phyloP scores from a whole-genome alignment of 768 basidiomycete species.

The Amanita inopinata region DNA sequence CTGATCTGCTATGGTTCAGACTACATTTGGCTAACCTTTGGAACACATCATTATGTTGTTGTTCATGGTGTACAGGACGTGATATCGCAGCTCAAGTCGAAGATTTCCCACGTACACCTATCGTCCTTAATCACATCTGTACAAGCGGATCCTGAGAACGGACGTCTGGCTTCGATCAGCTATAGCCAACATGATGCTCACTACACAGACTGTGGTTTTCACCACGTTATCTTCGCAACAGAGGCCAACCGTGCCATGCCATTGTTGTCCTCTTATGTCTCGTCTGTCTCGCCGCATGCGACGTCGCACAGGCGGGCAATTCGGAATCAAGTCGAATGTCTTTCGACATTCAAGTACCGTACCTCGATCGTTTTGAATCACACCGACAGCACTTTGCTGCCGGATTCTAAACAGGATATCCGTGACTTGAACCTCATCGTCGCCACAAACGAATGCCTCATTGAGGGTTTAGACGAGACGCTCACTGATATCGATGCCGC shows the following conservation, averaged over 20 bases:
- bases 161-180: constrained; percentile 27
- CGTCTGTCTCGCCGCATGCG: constrained; percentile 24
- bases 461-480: neutral
- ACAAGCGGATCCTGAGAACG: constrained; percentile 24
- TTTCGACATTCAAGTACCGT: constrained; percentile 45
- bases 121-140: constrained; percentile 41
- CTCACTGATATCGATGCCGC: constrained; percentile 5
- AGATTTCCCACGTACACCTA: constrained; percentile 43
- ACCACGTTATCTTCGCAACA: constrained; percentile 64
- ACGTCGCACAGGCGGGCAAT: constrained; percentile 21
- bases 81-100: constrained; percentile 36
- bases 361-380: constrained; percentile 62
- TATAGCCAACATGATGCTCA: constrained; percentile 22
- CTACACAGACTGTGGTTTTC: constrained; percentile 36
- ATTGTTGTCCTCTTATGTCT: constrained; percentile 38
- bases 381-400: constrained; percentile 50
- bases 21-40: constrained; percentile 61
- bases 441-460: constrained; percentile 7
- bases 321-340: constrained; percentile 33
- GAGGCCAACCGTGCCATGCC: constrained; percentile 57
- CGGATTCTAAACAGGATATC: constrained; percentile 35
- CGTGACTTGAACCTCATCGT: constrained; percentile 59
- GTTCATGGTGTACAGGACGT: constrained; percentile 49
- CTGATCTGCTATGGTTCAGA: constrained; percentile 27
- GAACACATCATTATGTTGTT: constrained; percentile 62